Percentiles rank a stretch among this genome's conserved stretches.
Evolutionary conservation across 352 stramenopile genomes (phyloP).

Genomic region (Phytophthora aleatoria): DNA sequence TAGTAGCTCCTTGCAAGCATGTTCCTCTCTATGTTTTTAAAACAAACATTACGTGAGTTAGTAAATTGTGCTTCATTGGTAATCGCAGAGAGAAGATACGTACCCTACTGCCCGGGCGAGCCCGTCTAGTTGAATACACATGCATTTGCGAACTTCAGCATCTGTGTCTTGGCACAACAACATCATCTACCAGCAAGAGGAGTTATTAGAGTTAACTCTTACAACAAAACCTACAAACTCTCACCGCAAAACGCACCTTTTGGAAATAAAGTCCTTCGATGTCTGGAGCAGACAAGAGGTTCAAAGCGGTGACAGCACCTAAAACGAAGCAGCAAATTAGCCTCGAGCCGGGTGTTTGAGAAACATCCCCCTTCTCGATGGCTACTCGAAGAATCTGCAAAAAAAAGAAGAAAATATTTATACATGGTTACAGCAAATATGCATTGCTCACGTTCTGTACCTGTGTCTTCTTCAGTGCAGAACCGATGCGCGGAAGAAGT

Average conservation of each 20-base stretch:
- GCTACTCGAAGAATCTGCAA: constrained; percentile 78
- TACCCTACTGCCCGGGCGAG: constrained; percentile 75
- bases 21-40: constrained; percentile 49
- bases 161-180: constrained; percentile 84
- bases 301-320: constrained; percentile 73
- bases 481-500: constrained; percentile 56
- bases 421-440: neutral
- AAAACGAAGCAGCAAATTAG: constrained; percentile 81
- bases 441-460: constrained; percentile 17
- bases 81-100: neutral
- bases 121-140: constrained; percentile 84
- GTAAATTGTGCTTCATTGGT: neutral
- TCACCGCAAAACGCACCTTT: constrained; percentile 48
- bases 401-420: constrained; percentile 10
- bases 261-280: constrained; percentile 85
- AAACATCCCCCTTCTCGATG: constrained; percentile 86
- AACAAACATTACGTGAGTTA: neutral
- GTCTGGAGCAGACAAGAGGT: constrained; percentile 65
- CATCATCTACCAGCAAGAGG: constrained; percentile 67
- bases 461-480: constrained; percentile 79
- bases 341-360: constrained; percentile 72
- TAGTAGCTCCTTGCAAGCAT: constrained; percentile 66
- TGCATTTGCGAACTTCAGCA: constrained; percentile 79
- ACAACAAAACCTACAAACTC: neutral
- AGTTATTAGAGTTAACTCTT: neutral